Evolutionary conservation across 805 yeast genomes (phyloP).

Genomic region (Pichia heedii): DNA sequence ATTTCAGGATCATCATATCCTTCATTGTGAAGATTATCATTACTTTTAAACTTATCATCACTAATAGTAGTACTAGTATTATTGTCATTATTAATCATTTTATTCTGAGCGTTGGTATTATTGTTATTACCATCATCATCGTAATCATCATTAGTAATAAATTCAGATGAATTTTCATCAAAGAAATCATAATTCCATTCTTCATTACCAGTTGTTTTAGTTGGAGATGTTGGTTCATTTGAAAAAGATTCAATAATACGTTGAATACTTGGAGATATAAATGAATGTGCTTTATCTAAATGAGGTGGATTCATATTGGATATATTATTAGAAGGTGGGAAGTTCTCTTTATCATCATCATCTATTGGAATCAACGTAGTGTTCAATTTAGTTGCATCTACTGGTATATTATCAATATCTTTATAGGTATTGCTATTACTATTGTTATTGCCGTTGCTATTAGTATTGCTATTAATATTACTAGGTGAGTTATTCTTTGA

Average conservation of each 20-base stretch:
- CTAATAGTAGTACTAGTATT: too few relatives aligned
- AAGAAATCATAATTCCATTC: constrained; percentile 26
- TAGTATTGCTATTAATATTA: background rate
- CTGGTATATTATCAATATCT: constrained; percentile 29
- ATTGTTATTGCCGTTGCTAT: background rate
- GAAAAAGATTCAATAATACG: constrained; percentile 26
- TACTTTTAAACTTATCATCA: too few relatives aligned
- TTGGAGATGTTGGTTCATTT: constrained; percentile 22
- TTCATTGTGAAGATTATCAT: background rate
- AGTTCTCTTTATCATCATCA: constrained; percentile 29
- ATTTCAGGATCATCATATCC: constrained; percentile 21
- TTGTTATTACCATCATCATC: constrained; percentile 13
- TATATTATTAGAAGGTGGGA: constrained; percentile 9
- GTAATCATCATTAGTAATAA: constrained; percentile 12
- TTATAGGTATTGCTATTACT: constrained; percentile 1
- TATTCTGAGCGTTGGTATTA: too few relatives aligned
- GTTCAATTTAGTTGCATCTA: constrained; percentile 43
- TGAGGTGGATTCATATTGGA: background rate
- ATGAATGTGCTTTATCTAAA: background rate
- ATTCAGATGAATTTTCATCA: background rate
- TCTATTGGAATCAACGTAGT: constrained; percentile 46
- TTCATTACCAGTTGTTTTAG: constrained; percentile 17
- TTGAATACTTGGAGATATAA: constrained; percentile 25
- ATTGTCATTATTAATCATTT: too few relatives aligned
- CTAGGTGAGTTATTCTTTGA: constrained; percentile 7